Conservation (phyloP, 306 rosid genomes). For the Pyrus bretschneideri region DNA sequence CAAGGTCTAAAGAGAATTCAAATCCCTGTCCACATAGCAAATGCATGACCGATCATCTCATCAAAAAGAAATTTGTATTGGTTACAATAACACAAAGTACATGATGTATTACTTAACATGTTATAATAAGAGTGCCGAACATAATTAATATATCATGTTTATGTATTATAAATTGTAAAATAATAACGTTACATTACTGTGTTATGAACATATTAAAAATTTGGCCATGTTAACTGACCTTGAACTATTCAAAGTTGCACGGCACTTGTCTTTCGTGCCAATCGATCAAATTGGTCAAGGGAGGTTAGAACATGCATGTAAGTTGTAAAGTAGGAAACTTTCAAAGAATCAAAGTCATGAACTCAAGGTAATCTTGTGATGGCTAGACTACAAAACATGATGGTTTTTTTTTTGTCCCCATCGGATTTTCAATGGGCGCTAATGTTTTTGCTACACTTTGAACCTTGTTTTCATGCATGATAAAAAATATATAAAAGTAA, state of each 20-base stretch:
- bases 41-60: neutral
- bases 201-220: no score
- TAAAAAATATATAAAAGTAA: neutral
- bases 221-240: neutral
- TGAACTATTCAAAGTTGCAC: neutral
- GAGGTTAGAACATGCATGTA: neutral
- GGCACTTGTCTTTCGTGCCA: neutral
- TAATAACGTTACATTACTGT: no score
- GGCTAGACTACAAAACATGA: neutral
- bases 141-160: no score
- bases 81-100: no score
- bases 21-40: neutral
- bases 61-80: neutral
- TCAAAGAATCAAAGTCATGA: neutral
- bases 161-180: no score
- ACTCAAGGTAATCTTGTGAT: neutral
- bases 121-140: no score
- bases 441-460: neutral
- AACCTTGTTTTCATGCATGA: neutral
- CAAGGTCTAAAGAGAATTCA: no score
- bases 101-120: no score
- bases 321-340: no score
- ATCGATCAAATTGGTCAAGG: neutral
- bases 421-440: neutral
- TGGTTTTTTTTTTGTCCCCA: neutral